phyloP scores from a whole-genome alignment of 2,329 filamentous ascomycete genomes.

The Cercospora janseana region DNA sequence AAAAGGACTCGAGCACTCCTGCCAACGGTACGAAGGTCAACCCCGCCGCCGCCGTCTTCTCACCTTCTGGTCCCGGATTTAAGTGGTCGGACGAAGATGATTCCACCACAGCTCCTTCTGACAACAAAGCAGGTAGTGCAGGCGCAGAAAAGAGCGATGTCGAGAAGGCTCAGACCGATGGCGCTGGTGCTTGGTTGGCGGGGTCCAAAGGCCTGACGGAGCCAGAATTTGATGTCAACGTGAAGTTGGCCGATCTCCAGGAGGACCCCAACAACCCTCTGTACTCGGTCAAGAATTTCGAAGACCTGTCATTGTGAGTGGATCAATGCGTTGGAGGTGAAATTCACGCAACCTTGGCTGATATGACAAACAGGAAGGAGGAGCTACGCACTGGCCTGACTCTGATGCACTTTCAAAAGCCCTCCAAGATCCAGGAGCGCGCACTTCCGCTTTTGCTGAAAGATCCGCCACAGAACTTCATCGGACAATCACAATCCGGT shows the following conservation, averaged over 20 bases:
- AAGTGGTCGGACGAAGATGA: constrained; percentile 39
- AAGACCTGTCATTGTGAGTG: constrained; percentile 79
- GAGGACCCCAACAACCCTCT: constrained; percentile 82
- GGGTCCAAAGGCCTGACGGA: constrained; percentile 56
- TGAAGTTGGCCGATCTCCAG: constrained; percentile 88
- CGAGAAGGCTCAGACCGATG: constrained; percentile 43
- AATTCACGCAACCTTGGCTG: background rate
- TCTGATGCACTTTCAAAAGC: constrained; percentile 84
- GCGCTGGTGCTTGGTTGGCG: constrained; percentile 43
- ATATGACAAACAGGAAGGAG: constrained; percentile 45
- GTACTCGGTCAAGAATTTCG: constrained; percentile 78
- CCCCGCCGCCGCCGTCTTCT: constrained; percentile 16
- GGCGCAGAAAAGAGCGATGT: constrained; percentile 20
- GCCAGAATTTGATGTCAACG: constrained; percentile 81
- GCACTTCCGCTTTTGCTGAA: constrained; percentile 84
- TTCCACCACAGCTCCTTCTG: constrained; percentile 22
- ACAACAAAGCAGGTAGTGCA: constrained; percentile 19
- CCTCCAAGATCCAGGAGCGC: constrained; percentile 96
- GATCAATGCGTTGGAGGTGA: background rate
- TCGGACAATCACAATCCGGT: constrained; percentile 98
- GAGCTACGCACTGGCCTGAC: constrained; percentile 74
- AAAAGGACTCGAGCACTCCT: background rate
- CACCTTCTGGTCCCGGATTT: constrained; percentile 27
- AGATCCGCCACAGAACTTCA: constrained; percentile 88
- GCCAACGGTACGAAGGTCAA: constrained; percentile 26